Evolutionary conservation across 768 basidiomycete species (phyloP).

Genomic region (Russula griseocarnosa): DNA sequence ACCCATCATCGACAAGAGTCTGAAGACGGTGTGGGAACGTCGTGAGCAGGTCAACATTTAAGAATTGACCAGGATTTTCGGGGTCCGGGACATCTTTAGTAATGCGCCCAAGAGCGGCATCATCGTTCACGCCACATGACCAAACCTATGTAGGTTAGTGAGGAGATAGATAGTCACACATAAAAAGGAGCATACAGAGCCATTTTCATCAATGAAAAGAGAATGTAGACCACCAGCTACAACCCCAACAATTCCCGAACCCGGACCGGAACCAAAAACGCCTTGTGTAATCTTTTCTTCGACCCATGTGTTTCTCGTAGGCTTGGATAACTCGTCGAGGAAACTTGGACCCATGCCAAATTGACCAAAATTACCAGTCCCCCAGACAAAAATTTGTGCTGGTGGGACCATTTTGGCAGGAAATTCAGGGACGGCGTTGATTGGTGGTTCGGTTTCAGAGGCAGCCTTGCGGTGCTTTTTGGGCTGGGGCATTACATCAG

Average conservation of each 20-base stretch:
- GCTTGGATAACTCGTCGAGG: constrained; percentile 69
- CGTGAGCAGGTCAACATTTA: constrained; percentile 51
- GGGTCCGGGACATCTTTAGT: constrained; percentile 61
- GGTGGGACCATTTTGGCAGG: constrained; percentile 58
- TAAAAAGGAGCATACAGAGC: constrained; percentile 60
- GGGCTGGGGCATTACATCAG: background rate
- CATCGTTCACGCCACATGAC: constrained; percentile 85
- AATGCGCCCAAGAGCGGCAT: constrained; percentile 79
- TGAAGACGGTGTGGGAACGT: constrained; percentile 63
- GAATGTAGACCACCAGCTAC: constrained; percentile 87
- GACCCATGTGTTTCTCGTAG: constrained; percentile 72
- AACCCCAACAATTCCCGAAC: constrained; percentile 77
- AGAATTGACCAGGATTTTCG: constrained; percentile 51
- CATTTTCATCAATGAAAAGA: constrained; percentile 83
- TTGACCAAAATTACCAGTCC: constrained; percentile 92
- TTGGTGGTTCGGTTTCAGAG: constrained; percentile 18
- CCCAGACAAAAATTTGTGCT: constrained; percentile 79
- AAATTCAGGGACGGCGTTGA: constrained; percentile 62
- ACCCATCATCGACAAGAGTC: constrained; percentile 68
- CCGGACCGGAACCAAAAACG: constrained; percentile 56
- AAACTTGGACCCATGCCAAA: constrained; percentile 82
- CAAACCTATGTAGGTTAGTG: constrained; percentile 50
- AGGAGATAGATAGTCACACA: background rate
- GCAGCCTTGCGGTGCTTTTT: constrained; percentile 9
- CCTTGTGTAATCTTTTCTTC: constrained; percentile 71